phyloP scores from a whole-genome alignment of 441 rosid species.

The Gossypium davidsonii region DNA sequence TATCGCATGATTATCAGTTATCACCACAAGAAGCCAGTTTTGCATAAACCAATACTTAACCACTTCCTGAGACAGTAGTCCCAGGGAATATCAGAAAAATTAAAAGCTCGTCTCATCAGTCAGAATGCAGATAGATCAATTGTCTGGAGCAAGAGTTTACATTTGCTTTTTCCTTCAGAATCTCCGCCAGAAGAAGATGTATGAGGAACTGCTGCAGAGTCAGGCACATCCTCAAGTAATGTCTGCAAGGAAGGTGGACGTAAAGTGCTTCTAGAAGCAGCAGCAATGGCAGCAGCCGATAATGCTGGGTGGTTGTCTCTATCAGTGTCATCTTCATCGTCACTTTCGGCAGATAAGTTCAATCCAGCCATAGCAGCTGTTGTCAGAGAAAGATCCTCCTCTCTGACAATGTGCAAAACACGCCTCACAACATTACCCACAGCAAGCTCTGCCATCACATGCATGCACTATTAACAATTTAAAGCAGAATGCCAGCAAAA shows the following conservation, averaged over 20 bases:
- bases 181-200: constrained; percentile 85
- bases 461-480: background rate
- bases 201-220: constrained; percentile 52
- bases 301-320: constrained; percentile 50
- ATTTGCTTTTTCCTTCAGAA: constrained; percentile 96
- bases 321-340: constrained; percentile 55
- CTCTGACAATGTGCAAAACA: constrained; percentile 89
- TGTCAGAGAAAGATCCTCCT: constrained; percentile 75
- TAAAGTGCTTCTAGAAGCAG: constrained; percentile 83
- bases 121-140: background rate
- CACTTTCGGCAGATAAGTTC: constrained; percentile 63
- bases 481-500: background rate
- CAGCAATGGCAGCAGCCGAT: constrained; percentile 83
- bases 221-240: constrained; percentile 78
- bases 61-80: constrained; percentile 5
- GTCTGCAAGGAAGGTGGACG: constrained; percentile 91
- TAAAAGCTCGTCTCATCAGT: background rate
- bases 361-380: constrained; percentile 71
- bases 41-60: background rate
- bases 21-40: constrained; percentile 4
- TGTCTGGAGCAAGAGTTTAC: constrained; percentile 23
- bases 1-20: background rate
- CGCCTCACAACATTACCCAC: constrained; percentile 95
- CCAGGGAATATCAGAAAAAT: background rate
- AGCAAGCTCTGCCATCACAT: constrained; percentile 78